Base-by-base conservation (phyloP, 352 stramenopile genomes). In the Phytophthora rubi region DNA sequence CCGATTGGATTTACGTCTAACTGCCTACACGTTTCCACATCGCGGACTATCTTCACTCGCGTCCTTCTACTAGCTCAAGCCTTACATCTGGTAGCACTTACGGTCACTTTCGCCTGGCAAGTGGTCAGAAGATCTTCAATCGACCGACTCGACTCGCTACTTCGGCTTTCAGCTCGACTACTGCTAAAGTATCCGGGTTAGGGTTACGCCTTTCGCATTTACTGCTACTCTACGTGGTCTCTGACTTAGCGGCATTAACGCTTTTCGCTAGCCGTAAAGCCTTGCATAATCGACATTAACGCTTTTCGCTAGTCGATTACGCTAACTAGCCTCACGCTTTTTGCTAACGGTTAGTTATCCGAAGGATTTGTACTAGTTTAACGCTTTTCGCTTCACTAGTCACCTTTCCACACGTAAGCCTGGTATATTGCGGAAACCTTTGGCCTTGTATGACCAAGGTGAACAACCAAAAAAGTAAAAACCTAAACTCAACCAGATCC, bases 211-310 rank as follows among this genome's bases (percentile, higher is more conserved):
- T 51, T 51, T 51, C 44, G 44, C 44, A 13, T 26, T 51, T 9
- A 15, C n/a, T 51, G 44, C 44, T 51, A 28, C 44, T 21, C n/a
- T 51, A 51, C 15, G 44, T 51, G 44, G 6, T 26, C 44, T 51
- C 44, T 28, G 44, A 51, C 44, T 51, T 51, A 51, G 44, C n/a
- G 44, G 44, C n/a, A 51, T 51, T 26, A 49, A 26, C n/a, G 44
- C 44, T 49, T 49, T 49, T 49, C 16, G 42, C 42, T 49, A 49
- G 42, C 42, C 42, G 42, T 49, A 49, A 49, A 49, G 42, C 9
- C 42, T 49, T 49, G 16, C 13, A 49, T 18, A 23, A 23, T 49
- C 42, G 42, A 49, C 16, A 49, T 48, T 48, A 48, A 48, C 39
- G 39, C 39, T 48, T 48, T 48, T 48, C 39, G 42, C 44, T 28